Base-by-base conservation (phyloP, 805 yeast genomes). In the Komagataella pseudopastoris region DNA sequence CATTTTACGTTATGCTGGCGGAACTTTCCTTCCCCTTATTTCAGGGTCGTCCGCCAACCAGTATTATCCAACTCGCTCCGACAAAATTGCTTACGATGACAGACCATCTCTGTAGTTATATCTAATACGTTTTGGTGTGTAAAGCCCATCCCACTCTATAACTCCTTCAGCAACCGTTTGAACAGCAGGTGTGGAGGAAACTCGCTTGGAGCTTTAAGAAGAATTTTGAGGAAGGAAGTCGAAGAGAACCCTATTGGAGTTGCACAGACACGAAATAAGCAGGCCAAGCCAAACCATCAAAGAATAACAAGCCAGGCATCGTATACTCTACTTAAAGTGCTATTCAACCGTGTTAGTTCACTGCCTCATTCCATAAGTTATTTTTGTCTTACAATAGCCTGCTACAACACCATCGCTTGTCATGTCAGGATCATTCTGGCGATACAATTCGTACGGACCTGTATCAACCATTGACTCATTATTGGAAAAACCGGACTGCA, bases 331-430 rank as follows among this genome's bases (percentile, higher is more conserved):
- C 10, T 14, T 30, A 14, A 14, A 30, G 39, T 30, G n/a, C 39
- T 30, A 30, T 6, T 30, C 10, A 8, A 30, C n/a, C 6, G 14
- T 30, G 39, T 30, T 30, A 30, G 14, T 8, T 14, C 39, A 8
- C 14, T 30, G 5, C n/a, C n/a, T 14, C 39, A 10, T 7, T 30
- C 12, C 12, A 30, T 10, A 30, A 30, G 10, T 30, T 14, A 30
- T 30, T 30, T 30, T 30, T 30, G 20, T 20, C 14, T 10, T 30
- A 30, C 14, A 30, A 10, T 10, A 10, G 14, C 14, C 39, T 30
- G 39, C 39, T 30, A 75, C 60, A 82, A 76, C 56, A n/a, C 50
- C 23, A 80, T 77, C 62, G 78, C 75, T 44, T 76, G 85, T 2
- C 74, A 54, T 54, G 54, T 54, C 54, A 44, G 51, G 49, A 50